phyloP scores from a whole-genome alignment of 139 green algal species.

The Pleodorina starrii region DNA sequence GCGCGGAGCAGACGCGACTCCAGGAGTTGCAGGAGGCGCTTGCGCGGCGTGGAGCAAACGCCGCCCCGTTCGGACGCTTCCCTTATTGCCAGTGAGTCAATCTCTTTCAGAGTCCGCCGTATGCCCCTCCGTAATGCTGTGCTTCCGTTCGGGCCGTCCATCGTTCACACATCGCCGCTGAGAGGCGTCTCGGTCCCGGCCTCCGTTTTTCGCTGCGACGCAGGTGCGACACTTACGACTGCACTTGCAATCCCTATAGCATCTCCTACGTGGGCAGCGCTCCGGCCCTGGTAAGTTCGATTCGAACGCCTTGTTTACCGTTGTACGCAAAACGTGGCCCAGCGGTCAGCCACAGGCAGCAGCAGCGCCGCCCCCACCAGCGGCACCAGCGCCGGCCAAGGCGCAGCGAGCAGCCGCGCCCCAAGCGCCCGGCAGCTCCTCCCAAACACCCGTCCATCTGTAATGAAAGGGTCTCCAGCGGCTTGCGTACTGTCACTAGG shows the following conservation, averaged over 20 bases:
- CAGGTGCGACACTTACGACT: conserved; percentile 8
- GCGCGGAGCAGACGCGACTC: background rate
- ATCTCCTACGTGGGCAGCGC: background rate
- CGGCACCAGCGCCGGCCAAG: background rate
- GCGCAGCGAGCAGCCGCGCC: background rate
- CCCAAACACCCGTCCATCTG: background rate
- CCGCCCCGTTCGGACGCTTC: background rate
- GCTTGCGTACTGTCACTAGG: no score
- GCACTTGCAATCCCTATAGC: background rate
- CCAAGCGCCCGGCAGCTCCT: background rate
- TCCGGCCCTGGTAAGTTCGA: background rate
- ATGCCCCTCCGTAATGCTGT: no score
- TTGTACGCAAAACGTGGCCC: background rate
- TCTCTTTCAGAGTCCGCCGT: no score
- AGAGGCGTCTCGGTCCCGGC: no score
- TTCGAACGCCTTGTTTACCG: background rate
- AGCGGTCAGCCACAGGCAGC: background rate
- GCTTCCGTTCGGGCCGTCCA: no score
- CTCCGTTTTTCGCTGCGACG: background rate
- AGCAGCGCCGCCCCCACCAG: background rate
- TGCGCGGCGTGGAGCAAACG: background rate
- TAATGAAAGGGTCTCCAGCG: background rate
- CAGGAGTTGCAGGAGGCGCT: background rate
- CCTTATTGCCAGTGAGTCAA: conserved; percentile 5
- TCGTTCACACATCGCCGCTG: no score